Evolutionary conservation across 208 protist genomes (phyloP).

Genomic region (Trypanosoma mega): DNA sequence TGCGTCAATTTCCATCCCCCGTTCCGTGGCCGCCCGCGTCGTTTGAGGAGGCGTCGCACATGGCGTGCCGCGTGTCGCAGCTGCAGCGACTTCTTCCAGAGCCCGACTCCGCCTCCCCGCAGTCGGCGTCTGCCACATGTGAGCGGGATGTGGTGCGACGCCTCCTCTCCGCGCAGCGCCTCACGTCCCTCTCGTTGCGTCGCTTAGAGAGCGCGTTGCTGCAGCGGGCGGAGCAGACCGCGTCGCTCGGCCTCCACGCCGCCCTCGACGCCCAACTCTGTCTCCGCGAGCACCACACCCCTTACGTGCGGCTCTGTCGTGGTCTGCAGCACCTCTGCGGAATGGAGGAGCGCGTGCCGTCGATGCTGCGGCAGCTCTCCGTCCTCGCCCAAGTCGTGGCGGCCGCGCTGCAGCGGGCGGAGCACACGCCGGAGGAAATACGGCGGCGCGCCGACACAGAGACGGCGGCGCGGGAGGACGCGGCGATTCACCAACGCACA

Average conservation of each 20-base stretch:
- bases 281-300: conserved; percentile 36
- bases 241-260: conserved; percentile 50
- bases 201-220: conserved; percentile 57
- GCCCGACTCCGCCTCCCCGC: not conserved
- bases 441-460: conserved; percentile 26
- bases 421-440: conserved; percentile 9
- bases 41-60: conserved; percentile 51
- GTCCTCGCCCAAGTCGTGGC: conserved; percentile 43
- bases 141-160: conserved; percentile 31
- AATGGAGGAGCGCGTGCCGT: conserved; percentile 35
- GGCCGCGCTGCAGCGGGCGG: conserved; percentile 33
- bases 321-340: conserved; percentile 42
- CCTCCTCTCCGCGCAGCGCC: conserved; percentile 49
- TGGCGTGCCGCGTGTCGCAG: conserved; percentile 43
- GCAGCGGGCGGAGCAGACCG: conserved; percentile 57
- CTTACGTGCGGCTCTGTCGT: conserved; percentile 44
- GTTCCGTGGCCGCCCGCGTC: conserved; percentile 65
- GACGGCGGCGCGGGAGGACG: conserved; percentile 50
- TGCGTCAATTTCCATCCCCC: conserved; percentile 36
- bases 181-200: conserved; percentile 51
- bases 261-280: conserved; percentile 64
- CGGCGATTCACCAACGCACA: conserved; percentile 36
- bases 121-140: not conserved
- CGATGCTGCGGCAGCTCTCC: conserved; percentile 25
- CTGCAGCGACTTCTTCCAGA: conserved; percentile 35